A percentile compares a stretch with the other conserved stretches of the same genome.
These are phyloP conservation scores for Epicoccum nigrum DNA, from an alignment of 2,329 filamentous ascomycete genomes.

Conservation along the genomic window DNA sequence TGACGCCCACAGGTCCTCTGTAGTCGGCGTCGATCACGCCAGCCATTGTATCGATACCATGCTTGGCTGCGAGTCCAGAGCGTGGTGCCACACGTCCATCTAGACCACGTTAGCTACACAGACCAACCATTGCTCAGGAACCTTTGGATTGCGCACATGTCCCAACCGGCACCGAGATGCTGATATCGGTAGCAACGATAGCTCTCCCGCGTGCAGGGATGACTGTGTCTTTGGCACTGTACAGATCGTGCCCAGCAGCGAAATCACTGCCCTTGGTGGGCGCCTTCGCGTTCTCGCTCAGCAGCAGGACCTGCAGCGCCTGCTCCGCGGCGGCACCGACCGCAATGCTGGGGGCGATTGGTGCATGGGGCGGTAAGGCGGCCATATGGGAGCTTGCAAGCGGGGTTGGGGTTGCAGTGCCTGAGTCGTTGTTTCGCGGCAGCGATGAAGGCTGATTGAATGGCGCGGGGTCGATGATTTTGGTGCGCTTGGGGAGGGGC, in stretches of 20 bases:
- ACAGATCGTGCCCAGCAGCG: slow-evolving; percentile 93
- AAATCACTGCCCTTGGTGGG: slow-evolving; percentile 89
- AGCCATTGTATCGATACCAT: slow-evolving; percentile 95
- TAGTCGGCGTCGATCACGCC: slow-evolving; percentile 99
- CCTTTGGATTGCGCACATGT: slow-evolving; percentile 70
- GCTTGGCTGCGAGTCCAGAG: slow-evolving; percentile 88
- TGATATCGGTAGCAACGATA: slow-evolving; percentile 87
- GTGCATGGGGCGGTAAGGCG: slow-evolving; percentile 28
- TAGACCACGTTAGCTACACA: slow-evolving; percentile 42
- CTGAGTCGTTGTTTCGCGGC: slow-evolving; percentile 39
- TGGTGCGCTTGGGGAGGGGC: slow-evolving; percentile 80
- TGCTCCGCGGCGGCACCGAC: slow-evolving; percentile 42
- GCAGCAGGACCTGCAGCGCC: slow-evolving; percentile 86
- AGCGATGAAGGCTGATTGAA: slow-evolving; percentile 35
- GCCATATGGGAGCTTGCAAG: slow-evolving; percentile 26
- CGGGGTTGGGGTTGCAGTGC: slow-evolving; percentile 46
- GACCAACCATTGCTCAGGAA: background rate
- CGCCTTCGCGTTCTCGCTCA: slow-evolving; percentile 76
- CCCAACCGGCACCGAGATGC: slow-evolving; percentile 85
- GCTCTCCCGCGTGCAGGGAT: slow-evolving; percentile 84
- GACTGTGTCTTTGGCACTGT: slow-evolving; percentile 73
- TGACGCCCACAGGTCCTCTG: slow-evolving; percentile 88
- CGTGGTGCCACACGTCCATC: slow-evolving; percentile 90
- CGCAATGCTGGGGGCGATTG: slow-evolving; percentile 31
- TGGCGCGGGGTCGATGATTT: slow-evolving; percentile 60